phyloP scores from a whole-genome alignment of 2,329 filamentous ascomycete genomes.

The Stagonosporopsis chrysanthemi region DNA sequence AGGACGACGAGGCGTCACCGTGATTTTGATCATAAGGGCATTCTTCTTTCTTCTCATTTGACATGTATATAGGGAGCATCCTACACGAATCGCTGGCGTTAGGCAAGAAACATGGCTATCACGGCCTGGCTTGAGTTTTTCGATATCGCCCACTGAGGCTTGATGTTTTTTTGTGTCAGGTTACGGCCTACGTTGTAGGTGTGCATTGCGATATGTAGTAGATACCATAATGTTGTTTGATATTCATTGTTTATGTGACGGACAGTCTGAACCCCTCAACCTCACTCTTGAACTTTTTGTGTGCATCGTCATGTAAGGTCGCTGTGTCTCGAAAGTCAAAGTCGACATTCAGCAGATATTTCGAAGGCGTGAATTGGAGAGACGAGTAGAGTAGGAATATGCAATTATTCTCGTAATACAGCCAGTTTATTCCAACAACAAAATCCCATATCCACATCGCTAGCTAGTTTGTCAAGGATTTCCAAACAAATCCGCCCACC shows the following conservation, averaged over 20 bases:
- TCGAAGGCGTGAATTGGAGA: no score
- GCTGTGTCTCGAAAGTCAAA: no score
- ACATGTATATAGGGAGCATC: not conserved
- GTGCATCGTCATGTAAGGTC: no score
- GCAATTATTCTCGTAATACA: no score
- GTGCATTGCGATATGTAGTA: not conserved
- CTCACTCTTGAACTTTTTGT: no score
- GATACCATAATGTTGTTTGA: constrained; percentile 10
- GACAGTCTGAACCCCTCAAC: no score
- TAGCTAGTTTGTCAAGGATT: no score
- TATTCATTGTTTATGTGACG: not conserved
- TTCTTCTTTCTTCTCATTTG: not conserved
- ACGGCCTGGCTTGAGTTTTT: not conserved
- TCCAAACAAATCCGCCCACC: not conserved
- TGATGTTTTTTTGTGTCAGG: not conserved
- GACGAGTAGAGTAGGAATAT: no score
- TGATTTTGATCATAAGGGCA: no score
- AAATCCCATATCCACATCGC: no score
- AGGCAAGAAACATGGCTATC: not conserved
- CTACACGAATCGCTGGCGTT: constrained; percentile 1
- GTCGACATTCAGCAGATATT: no score
- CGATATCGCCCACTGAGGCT: not conserved
- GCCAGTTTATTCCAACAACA: no score
- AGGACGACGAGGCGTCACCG: constrained; percentile 27
- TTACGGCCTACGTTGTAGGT: not conserved